Percentiles rank a stretch among this genome's conserved stretches.
phyloP scores from a whole-genome alignment of 139 green algal species.

The Pleodorina starrii region DNA sequence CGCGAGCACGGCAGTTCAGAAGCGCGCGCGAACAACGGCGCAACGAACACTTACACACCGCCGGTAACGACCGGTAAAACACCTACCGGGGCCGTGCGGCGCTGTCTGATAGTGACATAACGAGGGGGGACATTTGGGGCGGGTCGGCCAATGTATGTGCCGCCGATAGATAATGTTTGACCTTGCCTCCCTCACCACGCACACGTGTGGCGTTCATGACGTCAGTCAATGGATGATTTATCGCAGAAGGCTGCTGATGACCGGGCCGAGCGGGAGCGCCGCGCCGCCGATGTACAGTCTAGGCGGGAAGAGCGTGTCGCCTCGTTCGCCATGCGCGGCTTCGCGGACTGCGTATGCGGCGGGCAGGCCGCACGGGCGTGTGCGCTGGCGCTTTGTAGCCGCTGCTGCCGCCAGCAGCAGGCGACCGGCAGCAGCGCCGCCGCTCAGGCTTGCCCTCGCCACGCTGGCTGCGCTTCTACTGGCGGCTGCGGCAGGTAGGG shows the following conservation, averaged over 20 bases:
- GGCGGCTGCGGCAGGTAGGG: too few species aligned
- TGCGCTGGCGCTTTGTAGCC: background rate
- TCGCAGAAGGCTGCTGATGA: background rate
- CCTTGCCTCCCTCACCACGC: too few species aligned
- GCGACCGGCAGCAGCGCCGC: background rate
- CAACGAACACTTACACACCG: background rate
- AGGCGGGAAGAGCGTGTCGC: background rate
- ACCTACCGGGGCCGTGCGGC: background rate
- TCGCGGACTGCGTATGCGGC: background rate
- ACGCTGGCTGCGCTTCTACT: too few species aligned
- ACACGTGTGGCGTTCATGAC: background rate
- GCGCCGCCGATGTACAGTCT: background rate
- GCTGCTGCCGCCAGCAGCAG: background rate
- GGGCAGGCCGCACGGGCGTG: background rate
- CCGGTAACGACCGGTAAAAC: background rate
- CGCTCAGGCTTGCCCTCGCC: too few species aligned
- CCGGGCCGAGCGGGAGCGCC: background rate
- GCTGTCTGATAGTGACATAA: background rate
- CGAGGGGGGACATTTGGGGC: too few species aligned
- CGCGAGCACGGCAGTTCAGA: background rate
- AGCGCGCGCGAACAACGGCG: background rate
- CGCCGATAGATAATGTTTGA: too few species aligned
- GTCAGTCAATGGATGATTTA: background rate
- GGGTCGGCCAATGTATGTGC: background rate
- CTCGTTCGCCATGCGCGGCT: background rate